These are phyloP conservation scores for Myriosclerotinia curreyana DNA, from an alignment of 2,329 filamentous ascomycete genomes.

Conservation along the genomic window DNA sequence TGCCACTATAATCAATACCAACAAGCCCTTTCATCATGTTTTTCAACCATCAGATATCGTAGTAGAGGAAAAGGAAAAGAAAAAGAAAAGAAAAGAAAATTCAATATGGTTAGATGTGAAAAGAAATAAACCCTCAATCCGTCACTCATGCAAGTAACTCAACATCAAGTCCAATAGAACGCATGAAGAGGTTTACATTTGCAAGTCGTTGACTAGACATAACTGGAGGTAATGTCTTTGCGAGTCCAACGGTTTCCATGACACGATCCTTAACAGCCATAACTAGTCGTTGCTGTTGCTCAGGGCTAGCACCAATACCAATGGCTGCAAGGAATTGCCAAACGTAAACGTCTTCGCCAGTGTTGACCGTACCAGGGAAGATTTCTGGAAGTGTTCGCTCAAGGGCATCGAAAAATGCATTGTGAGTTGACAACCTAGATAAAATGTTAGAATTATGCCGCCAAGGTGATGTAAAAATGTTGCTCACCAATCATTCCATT, in stretches of 20 bases:
- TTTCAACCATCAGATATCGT: conserved; percentile 18
- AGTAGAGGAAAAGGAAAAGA: conserved; percentile 12
- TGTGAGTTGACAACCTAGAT: conserved; percentile 70
- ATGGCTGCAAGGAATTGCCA: conserved; percentile 98
- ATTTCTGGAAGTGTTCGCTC: conserved; percentile 81
- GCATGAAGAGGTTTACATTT: conserved; percentile 98
- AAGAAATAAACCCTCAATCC: conserved; percentile 1
- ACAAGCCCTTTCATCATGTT: conserved; percentile 2
- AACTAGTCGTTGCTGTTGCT: conserved; percentile 92
- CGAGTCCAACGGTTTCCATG: conserved; percentile 86
- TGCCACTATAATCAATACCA: conserved; percentile 19
- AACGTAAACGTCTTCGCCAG: conserved; percentile 90
- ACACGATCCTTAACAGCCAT: conserved; percentile 96
- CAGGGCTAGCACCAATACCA: conserved; percentile 86
- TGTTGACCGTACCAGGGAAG: conserved; percentile 88
- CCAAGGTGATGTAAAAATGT: background rate
- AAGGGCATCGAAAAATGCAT: conserved; percentile 79
- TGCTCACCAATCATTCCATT: conserved; percentile 75
- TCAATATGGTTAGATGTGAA: conserved; percentile 14
- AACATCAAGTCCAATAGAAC: conserved; percentile 96
- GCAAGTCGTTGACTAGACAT: conserved; percentile 80
- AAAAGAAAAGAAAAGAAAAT: conserved; percentile 16
- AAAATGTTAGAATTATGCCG: conserved; percentile 37
- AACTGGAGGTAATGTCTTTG: conserved; percentile 83
- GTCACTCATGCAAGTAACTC: conserved; percentile 51